Evolutionary conservation across 2,329 filamentous ascomycete species (phyloP).

Genomic region (Diatrype stigma): DNA sequence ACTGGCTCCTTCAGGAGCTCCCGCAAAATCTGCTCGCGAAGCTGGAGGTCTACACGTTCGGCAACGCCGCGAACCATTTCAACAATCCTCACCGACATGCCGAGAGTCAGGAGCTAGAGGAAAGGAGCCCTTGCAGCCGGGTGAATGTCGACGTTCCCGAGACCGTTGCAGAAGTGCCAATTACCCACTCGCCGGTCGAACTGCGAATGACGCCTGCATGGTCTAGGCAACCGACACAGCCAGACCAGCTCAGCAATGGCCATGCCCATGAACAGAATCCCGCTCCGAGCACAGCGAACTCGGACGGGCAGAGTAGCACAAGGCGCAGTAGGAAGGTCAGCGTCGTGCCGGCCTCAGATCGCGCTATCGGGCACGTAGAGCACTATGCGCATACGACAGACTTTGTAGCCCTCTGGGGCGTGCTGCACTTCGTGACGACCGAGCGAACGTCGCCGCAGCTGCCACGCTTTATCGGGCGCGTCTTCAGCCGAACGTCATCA

Average conservation of each 20-base stretch:
- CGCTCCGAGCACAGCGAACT: background rate
- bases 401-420: constrained; percentile 70
- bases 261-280: background rate
- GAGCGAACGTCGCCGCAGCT: constrained; percentile 39
- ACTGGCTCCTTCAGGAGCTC: constrained; percentile 72
- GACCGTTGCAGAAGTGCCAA: constrained; percentile 31
- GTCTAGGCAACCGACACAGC: constrained; percentile 10
- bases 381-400: constrained; percentile 75
- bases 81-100: constrained; percentile 65
- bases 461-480: constrained; percentile 57
- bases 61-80: constrained; percentile 75
- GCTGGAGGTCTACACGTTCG: constrained; percentile 75
- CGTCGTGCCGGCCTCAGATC: constrained; percentile 33
- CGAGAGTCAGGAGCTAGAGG: constrained; percentile 37
- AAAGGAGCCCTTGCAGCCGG: constrained; percentile 26
- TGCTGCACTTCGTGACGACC: constrained; percentile 61
- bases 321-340: constrained; percentile 5
- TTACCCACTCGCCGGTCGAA: constrained; percentile 26
- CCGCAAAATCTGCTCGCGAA: constrained; percentile 62
- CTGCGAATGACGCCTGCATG: constrained; percentile 12
- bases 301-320: constrained; percentile 5
- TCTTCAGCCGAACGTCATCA: constrained; percentile 51
- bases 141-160: constrained; percentile 27
- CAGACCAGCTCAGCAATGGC: background rate
- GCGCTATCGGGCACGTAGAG: constrained; percentile 67